Base-by-base conservation (phyloP, 2,329 filamentous ascomycete genomes). In the Calonectria hawksworthii region DNA sequence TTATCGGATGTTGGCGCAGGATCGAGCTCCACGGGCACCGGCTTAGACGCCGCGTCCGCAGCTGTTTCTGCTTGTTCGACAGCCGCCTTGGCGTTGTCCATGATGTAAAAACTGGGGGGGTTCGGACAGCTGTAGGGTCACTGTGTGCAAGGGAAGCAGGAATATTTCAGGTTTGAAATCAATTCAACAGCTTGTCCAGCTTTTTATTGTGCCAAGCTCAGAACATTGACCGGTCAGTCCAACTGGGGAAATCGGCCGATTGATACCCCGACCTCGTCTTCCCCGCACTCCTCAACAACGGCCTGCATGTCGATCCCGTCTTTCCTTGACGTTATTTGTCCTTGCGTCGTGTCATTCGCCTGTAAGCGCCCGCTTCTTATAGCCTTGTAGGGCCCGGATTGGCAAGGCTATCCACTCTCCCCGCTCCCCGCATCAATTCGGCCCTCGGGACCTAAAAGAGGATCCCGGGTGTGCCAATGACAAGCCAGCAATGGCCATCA, bases 231-330 rank as follows among this genome's bases (percentile, higher is more conserved):
- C 23, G 56, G 56, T 28, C 34, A 41, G 21, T 63, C 56, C 34
- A 63, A 63, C 56, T 63, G 56, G 56, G 56, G 56, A 63, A 63
- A 23, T 63, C 56, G 56, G 56, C 56, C 56, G 34, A 63, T 63
- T 41, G 36, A 63, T 63, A 16, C 56, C 56, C 56, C 56, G 56
- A 63, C 38, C 36, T 41, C 13, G 28, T 26, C 36, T 63, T 63
- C 56, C 56, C 56, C 56, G 56, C 56, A 63, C 56, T 63, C 38
- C 56, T 21, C 56, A 63, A 63, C 56, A 38, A 41, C 38, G 14
- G 23, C n/a, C 23, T 63, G 56, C 56, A 63, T 63, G 56, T 63
- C 56, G 56, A 63, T 63, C 56, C 36, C 36, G 23, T 41, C n/a
- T 14, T 41, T 63, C 3, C 56, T 63, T 30, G 21, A 28, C 38